These are phyloP conservation scores for Westerdykella ornata DNA, from an alignment of 2,329 filamentous ascomycete genomes.

Conservation along the genomic window DNA sequence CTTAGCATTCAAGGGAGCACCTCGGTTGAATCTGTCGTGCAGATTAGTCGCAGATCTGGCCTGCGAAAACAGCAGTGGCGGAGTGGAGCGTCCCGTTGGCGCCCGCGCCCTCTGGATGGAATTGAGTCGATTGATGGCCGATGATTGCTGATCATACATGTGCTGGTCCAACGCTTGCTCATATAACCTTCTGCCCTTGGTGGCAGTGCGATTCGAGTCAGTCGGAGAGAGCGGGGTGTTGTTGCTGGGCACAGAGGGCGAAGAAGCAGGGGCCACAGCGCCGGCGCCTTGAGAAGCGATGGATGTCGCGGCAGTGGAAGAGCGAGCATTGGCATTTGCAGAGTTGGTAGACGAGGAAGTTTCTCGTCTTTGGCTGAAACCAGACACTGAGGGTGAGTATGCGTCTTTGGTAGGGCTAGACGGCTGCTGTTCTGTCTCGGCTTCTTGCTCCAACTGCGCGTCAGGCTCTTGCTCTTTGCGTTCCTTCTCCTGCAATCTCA, in stretches of 20 bases:
- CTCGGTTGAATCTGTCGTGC: slow-evolving; percentile 40
- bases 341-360: slow-evolving; percentile 81
- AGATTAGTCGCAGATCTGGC: slow-evolving; percentile 44
- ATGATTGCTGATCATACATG: slow-evolving; percentile 71
- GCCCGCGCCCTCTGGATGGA: slow-evolving; percentile 59
- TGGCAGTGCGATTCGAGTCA: slow-evolving; percentile 57
- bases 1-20: slow-evolving; percentile 28
- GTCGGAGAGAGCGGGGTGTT: slow-evolving; percentile 24
- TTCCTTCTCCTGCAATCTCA: slow-evolving; percentile 54
- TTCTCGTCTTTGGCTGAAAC: slow-evolving; percentile 69
- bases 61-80: slow-evolving; percentile 38
- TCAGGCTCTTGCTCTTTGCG: slow-evolving; percentile 34
- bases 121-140: slow-evolving; percentile 71
- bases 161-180: slow-evolving; percentile 76
- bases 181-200: slow-evolving; percentile 69
- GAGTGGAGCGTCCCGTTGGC: slow-evolving; percentile 47
- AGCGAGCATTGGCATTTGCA: slow-evolving; percentile 56
- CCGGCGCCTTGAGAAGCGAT: slow-evolving; percentile 61
- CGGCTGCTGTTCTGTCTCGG: slow-evolving; percentile 20
- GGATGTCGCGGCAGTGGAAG: slow-evolving; percentile 84
- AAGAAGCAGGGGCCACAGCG: slow-evolving; percentile 17
- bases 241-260: slow-evolving; percentile 15
- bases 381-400: slow-evolving; percentile 51
- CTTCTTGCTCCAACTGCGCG: slow-evolving; percentile 32
- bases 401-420: slow-evolving; percentile 41